Percentiles rank a stretch among this genome's conserved stretches.
phyloP scores from a whole-genome alignment of 306 rosid genomes.

The Delonix regia region DNA sequence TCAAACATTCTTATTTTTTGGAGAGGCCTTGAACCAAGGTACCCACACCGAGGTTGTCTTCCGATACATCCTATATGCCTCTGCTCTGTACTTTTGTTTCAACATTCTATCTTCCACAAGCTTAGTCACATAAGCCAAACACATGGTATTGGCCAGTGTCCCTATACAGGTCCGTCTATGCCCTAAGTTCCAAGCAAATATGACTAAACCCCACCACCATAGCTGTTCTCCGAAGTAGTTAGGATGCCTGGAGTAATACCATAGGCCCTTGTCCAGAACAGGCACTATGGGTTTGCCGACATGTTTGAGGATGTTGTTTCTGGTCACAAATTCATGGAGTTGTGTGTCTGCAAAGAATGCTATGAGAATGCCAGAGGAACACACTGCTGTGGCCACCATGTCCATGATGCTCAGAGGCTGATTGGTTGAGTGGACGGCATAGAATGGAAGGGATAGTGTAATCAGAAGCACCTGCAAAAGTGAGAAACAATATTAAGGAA shows the following conservation, averaged over 20 bases:
- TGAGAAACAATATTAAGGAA: neutral
- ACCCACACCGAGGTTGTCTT: constrained; percentile 87
- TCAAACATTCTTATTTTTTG: constrained; percentile 69
- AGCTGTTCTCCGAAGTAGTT: constrained; percentile 90
- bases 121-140: constrained; percentile 83
- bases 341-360: constrained; percentile 88
- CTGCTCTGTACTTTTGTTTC: constrained; percentile 64
- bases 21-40: constrained; percentile 78
- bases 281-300: constrained; percentile 56
- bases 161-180: constrained; percentile 73
- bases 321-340: constrained; percentile 64
- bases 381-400: constrained; percentile 57
- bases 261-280: constrained; percentile 73
- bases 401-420: constrained; percentile 69
- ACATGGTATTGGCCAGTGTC: constrained; percentile 63
- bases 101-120: constrained; percentile 88
- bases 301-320: constrained; percentile 61
- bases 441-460: constrained; percentile 74
- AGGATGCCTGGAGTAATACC: constrained; percentile 84
- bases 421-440: constrained; percentile 65
- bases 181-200: constrained; percentile 80
- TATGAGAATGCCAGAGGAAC: constrained; percentile 62
- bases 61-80: constrained; percentile 81
- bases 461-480: constrained; percentile 68
- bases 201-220: constrained; percentile 96